A percentile compares a stretch with the other conserved stretches of the same genome.
Conservation (phyloP, 2,329 filamentous ascomycete species). For the Thelonectria rubi region DNA sequence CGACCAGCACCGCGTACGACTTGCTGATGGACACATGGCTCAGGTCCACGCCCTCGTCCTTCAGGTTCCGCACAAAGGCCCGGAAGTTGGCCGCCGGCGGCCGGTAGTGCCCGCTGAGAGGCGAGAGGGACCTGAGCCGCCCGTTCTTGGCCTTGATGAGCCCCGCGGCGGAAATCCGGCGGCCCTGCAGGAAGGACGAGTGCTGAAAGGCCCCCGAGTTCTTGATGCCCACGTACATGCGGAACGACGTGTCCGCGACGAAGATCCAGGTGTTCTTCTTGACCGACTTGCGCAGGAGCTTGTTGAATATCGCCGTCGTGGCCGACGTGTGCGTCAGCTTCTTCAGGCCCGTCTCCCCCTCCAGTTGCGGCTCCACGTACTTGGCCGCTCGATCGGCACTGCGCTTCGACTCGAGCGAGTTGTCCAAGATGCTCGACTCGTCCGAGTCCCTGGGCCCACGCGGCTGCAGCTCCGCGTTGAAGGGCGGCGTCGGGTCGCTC, state of each 20-base stretch:
- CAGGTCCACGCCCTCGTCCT: constrained; percentile 80
- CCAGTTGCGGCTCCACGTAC: constrained; percentile 71
- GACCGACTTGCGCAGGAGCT: constrained; percentile 79
- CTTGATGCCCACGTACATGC: constrained; percentile 91
- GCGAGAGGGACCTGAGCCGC: constrained; percentile 76
- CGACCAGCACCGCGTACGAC: constrained; percentile 83
- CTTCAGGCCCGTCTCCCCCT: constrained; percentile 65
- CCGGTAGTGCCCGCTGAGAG: constrained; percentile 81
- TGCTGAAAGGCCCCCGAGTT: constrained; percentile 89
- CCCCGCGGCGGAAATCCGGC: constrained; percentile 82
- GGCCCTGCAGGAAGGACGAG: constrained; percentile 86
- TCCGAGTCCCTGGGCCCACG: constrained; percentile 25
- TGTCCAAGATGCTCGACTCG: constrained; percentile 46
- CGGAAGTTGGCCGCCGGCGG: constrained; percentile 86
- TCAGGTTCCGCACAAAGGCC: constrained; percentile 78
- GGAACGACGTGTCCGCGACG: constrained; percentile 84
- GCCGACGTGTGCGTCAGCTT: constrained; percentile 72
- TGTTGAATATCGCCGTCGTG: constrained; percentile 75
- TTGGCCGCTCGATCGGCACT: constrained; percentile 70
- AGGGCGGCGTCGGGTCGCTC: constrained; percentile 68
- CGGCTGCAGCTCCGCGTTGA: constrained; percentile 42
- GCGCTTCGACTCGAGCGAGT: constrained; percentile 56
- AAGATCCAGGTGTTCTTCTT: constrained; percentile 95
- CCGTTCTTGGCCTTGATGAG: constrained; percentile 87
- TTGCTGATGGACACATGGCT: constrained; percentile 80